A percentile compares a stretch with the other conserved stretches of the same genome.
phyloP scores from a whole-genome alignment of 2,329 filamentous ascomycete genomes.

The Exophiala calicioides region DNA sequence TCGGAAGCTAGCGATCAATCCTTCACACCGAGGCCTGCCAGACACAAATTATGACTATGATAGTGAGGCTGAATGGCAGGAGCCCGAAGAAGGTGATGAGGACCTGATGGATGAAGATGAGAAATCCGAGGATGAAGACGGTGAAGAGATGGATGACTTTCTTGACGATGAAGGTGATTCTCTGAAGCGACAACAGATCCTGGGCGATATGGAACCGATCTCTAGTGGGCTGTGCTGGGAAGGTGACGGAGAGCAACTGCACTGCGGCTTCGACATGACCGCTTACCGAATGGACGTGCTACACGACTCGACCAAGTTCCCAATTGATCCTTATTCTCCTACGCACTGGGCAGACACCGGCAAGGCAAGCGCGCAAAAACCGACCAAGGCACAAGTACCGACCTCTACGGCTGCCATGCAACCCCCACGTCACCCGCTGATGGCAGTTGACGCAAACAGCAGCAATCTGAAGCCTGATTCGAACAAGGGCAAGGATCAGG shows the following conservation, averaged over 20 bases:
- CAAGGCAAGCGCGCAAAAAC: constrained; percentile 21
- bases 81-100: constrained; percentile 71
- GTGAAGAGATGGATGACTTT: constrained; percentile 86
- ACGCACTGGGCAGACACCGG: constrained; percentile 66
- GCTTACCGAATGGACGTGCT: constrained; percentile 68
- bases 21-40: constrained; percentile 52
- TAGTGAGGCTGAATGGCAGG: constrained; percentile 66
- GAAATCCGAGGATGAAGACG: constrained; percentile 60
- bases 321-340: constrained; percentile 83
- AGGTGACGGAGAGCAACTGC: constrained; percentile 47
- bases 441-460: constrained; percentile 25
- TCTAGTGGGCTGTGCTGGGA: constrained; percentile 86
- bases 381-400: constrained; percentile 32
- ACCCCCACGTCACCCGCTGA: constrained; percentile 32
- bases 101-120: constrained; percentile 68
- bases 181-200: constrained; percentile 59
- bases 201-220: constrained; percentile 71
- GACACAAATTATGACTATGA: constrained; percentile 67
- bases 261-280: constrained; percentile 53
- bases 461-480: constrained; percentile 4
- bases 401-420: constrained; percentile 34
- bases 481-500: background rate
- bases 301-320: constrained; percentile 31
- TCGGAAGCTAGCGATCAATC: constrained; percentile 55
- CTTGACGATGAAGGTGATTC: constrained; percentile 81